Base-by-base conservation (phyloP, 805 yeast genomes). In the Metschnikowia continentalis region DNA sequence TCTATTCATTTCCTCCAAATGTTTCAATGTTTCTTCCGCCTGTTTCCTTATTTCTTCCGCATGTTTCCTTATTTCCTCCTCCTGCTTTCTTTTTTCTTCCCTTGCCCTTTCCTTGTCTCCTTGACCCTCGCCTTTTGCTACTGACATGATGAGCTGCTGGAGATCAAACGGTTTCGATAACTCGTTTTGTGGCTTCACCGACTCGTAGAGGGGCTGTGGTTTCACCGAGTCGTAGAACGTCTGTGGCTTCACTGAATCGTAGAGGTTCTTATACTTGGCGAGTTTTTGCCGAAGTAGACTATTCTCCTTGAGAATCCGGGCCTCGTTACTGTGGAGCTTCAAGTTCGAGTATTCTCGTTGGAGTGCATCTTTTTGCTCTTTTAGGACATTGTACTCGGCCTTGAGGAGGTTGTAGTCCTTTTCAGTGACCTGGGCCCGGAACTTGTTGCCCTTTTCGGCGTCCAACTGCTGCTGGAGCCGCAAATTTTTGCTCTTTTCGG, bases 181-280 rank as follows among this genome's bases (percentile, higher is more conserved):
- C 30, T 26, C 30, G 11, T 26, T 26, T 26, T 37, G 30, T 15
- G 38, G 40, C 11, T 3, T 19, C 15, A 7, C 15, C 15, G 22
- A 3, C 3, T 26, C 30, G 11, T 26, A 4, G 30, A 26, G 4
- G 4, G 10, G 2, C 5, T 37, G 23, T 15, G 37, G 40, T 15
- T 2, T 19, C 8, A 6, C 15, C 15, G 19, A 23, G 10, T 23
- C 26, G 26, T 23, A 23, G 8, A 23, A 7, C 8, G 10, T 54
- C 55, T 69, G 10, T 8, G 6, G 14, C 26, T 6, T 35, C 5
- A 35, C 20, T 2, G 40, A 56, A 7, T 65, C 69, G 47, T 68
- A 68, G n/a, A 69, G 58, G 7, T 51, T 54, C 54, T 69, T 69
- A 46, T 71, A 71, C 58, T 71, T 71, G 42, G 60, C 58, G 45